phyloP scores from a whole-genome alignment of 805 yeast species.

The Candida sakaeoensis region DNA sequence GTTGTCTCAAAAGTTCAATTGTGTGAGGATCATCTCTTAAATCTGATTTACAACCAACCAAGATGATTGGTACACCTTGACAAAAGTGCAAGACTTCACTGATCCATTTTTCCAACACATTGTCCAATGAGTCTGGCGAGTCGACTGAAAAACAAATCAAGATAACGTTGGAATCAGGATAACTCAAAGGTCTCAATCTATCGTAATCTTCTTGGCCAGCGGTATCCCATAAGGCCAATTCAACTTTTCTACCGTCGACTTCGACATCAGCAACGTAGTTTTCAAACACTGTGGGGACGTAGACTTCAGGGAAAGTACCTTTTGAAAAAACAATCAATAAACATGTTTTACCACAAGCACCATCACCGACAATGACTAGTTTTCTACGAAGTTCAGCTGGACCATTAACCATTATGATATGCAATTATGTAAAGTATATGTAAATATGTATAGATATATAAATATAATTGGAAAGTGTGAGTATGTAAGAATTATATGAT shows the following conservation, averaged over 20 bases:
- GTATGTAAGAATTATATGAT: no score
- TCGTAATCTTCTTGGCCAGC: constrained; percentile 98
- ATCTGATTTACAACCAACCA: constrained; percentile 91
- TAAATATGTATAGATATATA: no score
- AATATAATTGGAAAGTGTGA: no score
- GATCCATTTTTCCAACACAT: constrained; percentile 95
- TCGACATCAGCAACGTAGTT: constrained; percentile 94
- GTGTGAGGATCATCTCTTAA: constrained; percentile 79
- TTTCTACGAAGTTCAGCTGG: constrained; percentile 66
- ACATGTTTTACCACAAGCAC: constrained; percentile 97
- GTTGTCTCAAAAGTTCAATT: constrained; percentile 67
- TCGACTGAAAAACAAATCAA: constrained; percentile 89
- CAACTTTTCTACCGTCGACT: constrained; percentile 63
- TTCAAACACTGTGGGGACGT: constrained; percentile 95
- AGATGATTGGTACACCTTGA: constrained; percentile 87
- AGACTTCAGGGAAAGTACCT: constrained; percentile 91
- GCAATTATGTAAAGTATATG: constrained; percentile 5
- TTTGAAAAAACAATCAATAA: constrained; percentile 76
- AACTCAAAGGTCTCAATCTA: constrained; percentile 84
- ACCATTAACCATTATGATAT: constrained; percentile 36
- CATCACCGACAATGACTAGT: constrained; percentile 93
- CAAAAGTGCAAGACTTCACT: constrained; percentile 92
- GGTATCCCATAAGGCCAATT: constrained; percentile 95
- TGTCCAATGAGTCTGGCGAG: constrained; percentile 87
- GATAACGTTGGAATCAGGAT: constrained; percentile 90